phyloP scores from a whole-genome alignment of 1,284 basidiomycete genomes.

The Ceratobasidium sp. region DNA sequence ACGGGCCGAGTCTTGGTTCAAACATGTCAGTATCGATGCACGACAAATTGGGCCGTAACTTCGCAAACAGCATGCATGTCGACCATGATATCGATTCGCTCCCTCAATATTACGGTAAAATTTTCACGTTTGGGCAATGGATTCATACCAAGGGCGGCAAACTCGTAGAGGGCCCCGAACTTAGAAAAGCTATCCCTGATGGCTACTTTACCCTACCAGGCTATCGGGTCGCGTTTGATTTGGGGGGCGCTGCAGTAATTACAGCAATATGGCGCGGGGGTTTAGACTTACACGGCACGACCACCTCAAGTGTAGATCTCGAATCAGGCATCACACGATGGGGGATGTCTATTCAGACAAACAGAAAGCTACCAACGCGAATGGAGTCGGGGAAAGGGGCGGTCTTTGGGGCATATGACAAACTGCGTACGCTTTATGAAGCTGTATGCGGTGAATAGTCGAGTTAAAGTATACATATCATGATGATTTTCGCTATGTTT shows the following conservation, averaged over 20 bases:
- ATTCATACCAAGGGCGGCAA: background rate
- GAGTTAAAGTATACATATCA: too few species aligned
- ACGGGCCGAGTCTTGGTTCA: constrained; percentile 14
- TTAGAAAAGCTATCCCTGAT: constrained; percentile 4
- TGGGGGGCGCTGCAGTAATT: background rate
- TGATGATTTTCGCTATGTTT: too few species aligned
- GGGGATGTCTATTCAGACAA: background rate
- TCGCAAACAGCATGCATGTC: constrained; percentile 12
- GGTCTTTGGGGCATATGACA: background rate
- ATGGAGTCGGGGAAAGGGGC: background rate
- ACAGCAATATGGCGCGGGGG: constrained; percentile 13
- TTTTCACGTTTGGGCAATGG: constrained; percentile 21
- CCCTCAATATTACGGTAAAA: background rate
- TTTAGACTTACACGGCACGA: constrained; percentile 9
- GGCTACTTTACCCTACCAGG: constrained; percentile 11
- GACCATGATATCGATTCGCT: constrained; percentile 2
- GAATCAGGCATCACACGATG: background rate
- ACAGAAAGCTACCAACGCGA: background rate
- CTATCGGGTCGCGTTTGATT: constrained; percentile 7
- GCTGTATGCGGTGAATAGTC: too few species aligned
- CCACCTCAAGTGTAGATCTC: background rate
- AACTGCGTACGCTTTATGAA: background rate
- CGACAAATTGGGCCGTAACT: background rate
- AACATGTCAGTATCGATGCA: constrained; percentile 10
- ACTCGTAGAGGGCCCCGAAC: background rate